These are phyloP conservation scores for Gaeumannomyces sp. DNA, from an alignment of 2,329 filamentous ascomycete species.

Conservation along the genomic window DNA sequence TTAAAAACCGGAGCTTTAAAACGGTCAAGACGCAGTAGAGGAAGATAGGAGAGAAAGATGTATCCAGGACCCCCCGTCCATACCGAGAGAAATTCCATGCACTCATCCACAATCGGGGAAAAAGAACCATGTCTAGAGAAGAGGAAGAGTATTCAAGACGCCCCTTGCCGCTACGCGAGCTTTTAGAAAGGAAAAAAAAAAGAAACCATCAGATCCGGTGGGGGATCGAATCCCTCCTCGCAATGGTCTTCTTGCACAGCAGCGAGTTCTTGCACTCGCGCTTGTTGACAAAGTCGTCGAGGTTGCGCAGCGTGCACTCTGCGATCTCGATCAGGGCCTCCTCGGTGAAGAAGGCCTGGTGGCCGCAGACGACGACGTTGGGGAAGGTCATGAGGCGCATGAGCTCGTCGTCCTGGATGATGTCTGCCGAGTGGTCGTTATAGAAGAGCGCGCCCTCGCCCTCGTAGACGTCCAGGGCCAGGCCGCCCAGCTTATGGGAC, in stretches of 20 bases:
- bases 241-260: conserved; percentile 20
- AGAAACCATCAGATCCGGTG: conserved; percentile 24
- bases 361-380: conserved; percentile 60
- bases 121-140: neutral
- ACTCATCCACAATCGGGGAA: neutral
- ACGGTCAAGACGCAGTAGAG: too few species aligned
- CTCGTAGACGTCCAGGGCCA: conserved; percentile 65
- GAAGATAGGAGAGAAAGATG: too few species aligned
- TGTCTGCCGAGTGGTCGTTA: conserved; percentile 56
- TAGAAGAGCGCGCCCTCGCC: conserved; percentile 59
- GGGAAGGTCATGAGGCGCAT: conserved; percentile 63
- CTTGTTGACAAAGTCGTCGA: conserved; percentile 36
- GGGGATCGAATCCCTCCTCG: conserved; percentile 24
- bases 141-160: neutral
- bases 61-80: too few species aligned
- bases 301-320: conserved; percentile 50
- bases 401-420: conserved; percentile 60
- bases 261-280: conserved; percentile 32
- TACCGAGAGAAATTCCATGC: neutral
- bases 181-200: neutral
- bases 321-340: conserved; percentile 61
- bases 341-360: conserved; percentile 64
- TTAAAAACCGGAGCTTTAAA: too few species aligned
- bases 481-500: conserved; percentile 49
- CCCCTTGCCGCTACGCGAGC: too few species aligned